Base-by-base conservation (phyloP, 495 filamentous ascomycete genomes). In the Podospora appendiculata region DNA sequence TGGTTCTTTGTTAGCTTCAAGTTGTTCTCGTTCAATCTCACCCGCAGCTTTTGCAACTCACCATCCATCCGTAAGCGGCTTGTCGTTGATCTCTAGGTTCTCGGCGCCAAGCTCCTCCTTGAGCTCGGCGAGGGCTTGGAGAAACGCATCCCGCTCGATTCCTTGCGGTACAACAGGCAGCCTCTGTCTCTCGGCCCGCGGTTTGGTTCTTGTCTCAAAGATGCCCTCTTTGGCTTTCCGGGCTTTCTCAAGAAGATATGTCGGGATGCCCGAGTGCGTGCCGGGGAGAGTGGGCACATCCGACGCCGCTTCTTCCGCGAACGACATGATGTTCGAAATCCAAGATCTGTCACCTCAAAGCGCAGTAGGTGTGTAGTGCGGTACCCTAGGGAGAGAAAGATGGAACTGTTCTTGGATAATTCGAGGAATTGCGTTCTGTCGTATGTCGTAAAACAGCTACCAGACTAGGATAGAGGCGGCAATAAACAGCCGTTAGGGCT, bases 31-130 rank as follows among this genome's bases (percentile, higher is more conserved):
- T 5, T 25, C 5, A 5, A 25, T 5, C 25, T 25, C 2, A 25
- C 25, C 25, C 25, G 25, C 25, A 25, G 25, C 25, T 25, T 25
- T 5, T 25, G 2, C 25, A 25, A 25, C 25, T 25, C 25, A 25
- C 76, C 76, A 78, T 47, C 73, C 75, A 64, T 79, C 75, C 35
- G 41, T 55, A 8, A 73, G 62, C 25, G 65, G 69, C 51, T 75
- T 70, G 46, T 78, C 70, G 51, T 77, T 76, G 19, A 74, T 53
- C 43, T 72, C 74, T n/a, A 77, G 71, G 51, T 74, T 58, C 16
- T 66, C 66, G 6, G 41, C 32, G 33, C 71, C 72, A 4, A 79
- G 47, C 33, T 66, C 48, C 39, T 63, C 58, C 12, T 52, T 54
- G 41, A 78, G 63, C 10, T 68, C 73, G 4, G 41, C 51, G 12